phyloP scores from a whole-genome alignment of 2,329 filamentous ascomycete species.

The Sarocladiaceae sp. region DNA sequence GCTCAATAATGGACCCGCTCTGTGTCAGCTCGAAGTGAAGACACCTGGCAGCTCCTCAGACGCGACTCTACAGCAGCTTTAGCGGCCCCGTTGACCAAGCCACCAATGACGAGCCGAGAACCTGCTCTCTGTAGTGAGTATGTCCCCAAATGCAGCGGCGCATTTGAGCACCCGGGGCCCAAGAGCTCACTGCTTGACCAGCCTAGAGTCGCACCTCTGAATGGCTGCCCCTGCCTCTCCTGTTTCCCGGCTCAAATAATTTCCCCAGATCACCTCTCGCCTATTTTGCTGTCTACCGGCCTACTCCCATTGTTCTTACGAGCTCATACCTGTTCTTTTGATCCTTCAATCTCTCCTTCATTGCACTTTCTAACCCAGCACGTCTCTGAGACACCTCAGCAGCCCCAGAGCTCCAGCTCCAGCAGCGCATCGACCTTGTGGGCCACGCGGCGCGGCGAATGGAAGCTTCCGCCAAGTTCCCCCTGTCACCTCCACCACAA shows the following conservation, averaged over 20 bases:
- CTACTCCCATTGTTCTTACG: not conserved
- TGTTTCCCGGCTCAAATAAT: constrained; percentile 1
- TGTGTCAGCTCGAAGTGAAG: constrained; percentile 7
- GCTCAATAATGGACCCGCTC: not conserved
- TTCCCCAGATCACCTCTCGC: constrained; percentile 1
- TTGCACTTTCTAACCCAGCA: no score
- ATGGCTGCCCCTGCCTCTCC: not conserved
- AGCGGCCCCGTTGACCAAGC: no score
- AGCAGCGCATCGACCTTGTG: constrained; percentile 1
- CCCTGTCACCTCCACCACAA: constrained; percentile 13
- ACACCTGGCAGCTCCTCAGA: constrained; percentile 5
- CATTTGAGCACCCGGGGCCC: no score
- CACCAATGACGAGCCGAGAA: no score
- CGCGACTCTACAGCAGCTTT: no score
- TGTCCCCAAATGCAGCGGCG: no score
- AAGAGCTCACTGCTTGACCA: no score
- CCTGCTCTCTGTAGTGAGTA: no score
- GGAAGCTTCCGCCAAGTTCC: constrained; percentile 27
- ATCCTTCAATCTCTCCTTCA: not conserved
- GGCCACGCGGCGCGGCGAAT: constrained; percentile 27
- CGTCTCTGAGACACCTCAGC: no score
- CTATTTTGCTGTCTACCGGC: not conserved
- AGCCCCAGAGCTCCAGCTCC: not conserved
- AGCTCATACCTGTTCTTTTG: not conserved
- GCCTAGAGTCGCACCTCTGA: no score